These are phyloP conservation scores for Penstemon eatonii DNA, from an alignment of 257 asterid genomes.

Conservation along the genomic window DNA sequence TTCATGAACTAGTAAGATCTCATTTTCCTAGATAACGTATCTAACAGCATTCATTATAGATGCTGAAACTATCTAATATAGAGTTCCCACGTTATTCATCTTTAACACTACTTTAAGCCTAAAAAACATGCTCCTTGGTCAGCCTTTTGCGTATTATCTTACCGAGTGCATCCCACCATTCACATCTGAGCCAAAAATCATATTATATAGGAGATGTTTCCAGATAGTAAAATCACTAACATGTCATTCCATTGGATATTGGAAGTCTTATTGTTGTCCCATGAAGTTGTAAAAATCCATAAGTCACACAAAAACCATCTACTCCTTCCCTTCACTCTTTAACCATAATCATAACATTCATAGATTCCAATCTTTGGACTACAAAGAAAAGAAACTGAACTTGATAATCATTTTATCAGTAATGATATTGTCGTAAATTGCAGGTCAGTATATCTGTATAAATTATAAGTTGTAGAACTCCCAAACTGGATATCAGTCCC, in stretches of 20 bases:
- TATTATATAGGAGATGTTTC: conserved; percentile 7
- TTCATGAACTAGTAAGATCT: background rate
- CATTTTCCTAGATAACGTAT: conserved; percentile 1
- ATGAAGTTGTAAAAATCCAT: conserved; percentile 25
- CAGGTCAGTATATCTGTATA: background rate
- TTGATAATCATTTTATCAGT: conserved; percentile 11
- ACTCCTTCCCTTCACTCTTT: background rate
- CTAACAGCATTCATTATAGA: background rate
- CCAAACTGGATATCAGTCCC: background rate
- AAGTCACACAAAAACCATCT: conserved; percentile 6
- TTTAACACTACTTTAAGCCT: conserved; percentile 11
- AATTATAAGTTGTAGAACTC: conserved; percentile 6
- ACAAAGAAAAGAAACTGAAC: conserved; percentile 14
- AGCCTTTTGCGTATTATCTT: conserved; percentile 13
- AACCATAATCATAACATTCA: background rate
- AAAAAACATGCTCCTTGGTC: conserved; percentile 14
- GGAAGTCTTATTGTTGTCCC: conserved; percentile 3
- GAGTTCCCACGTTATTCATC: background rate
- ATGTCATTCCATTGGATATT: conserved; percentile 13
- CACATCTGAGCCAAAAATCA: conserved; percentile 1
- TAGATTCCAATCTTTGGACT: conserved; percentile 4
- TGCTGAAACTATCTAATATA: background rate
- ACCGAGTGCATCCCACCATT: conserved; percentile 1
- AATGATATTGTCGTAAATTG: conserved; percentile 14
- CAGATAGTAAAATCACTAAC: background rate